Base-by-base conservation (phyloP, 176 grass and related monocot species). In the Zoysia pacifica region DNA sequence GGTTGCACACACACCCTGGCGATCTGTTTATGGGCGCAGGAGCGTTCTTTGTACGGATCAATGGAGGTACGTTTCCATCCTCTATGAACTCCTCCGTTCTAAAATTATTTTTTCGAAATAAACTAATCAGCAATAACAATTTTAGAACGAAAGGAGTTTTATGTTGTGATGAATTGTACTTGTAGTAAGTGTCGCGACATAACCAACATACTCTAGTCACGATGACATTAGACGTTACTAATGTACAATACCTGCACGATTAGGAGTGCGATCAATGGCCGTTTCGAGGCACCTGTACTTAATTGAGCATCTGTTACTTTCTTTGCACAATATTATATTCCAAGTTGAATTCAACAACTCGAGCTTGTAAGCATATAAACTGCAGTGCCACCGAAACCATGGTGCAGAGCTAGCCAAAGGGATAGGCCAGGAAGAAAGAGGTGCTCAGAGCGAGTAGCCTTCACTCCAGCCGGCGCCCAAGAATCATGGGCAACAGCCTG, bases 401-500 rank as follows among this genome's bases (percentile, higher is more conserved):
- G 78, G n/a, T 62, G 42, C 59, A 89, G 37, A 81, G 73, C 72
- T 59, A 54, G 73, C 72, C 66, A 54, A 76, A 73, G 76, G 73
- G 48, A 5, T 3, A 67, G 67, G 59, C 36, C 59, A 58, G 51
- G 37, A 9, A 47, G 48, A 13, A 43, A 72, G 78, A 41, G 48
- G 65, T 81, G 49, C 40, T 16, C 66, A 58, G 61, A 80, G 72
- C 76, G 12, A 76, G 19, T 15, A 65, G 9, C 28, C 62, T 56
- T 9, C 11, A 1, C 6, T 37, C 13, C 43, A 48, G 42, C 19
- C 48, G 55, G 15, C 28, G 28, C 28, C 18, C 75, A 77, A 66
- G 49, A 83, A 35, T 72, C 65, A 97, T 97, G 94, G 90, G 94
- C 69, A 97, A 97, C 83, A 92, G 87, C 74, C 86, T 97, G 42